A percentile compares a stretch with the other conserved stretches of the same genome.
These are phyloP conservation scores for Ganoderma leucocontextum DNA, from an alignment of 1,284 basidiomycete species.

Conservation along the genomic window DNA sequence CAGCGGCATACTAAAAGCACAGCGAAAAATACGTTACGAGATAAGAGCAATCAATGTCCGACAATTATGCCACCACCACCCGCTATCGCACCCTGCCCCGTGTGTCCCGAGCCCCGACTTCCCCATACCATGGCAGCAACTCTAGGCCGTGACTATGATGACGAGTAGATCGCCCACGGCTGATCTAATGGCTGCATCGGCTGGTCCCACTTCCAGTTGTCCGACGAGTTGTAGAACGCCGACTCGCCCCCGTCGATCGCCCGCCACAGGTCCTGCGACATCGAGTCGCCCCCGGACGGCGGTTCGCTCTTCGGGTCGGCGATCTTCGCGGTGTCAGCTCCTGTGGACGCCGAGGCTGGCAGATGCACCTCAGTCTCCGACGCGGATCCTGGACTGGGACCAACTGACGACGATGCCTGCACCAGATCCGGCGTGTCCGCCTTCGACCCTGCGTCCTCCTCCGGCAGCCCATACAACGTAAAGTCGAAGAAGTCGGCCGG, in stretches of 20 bases:
- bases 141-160: slow-evolving; percentile 28
- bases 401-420: slow-evolving; percentile 68
- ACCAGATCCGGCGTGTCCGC: slow-evolving; percentile 74
- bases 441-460: slow-evolving; percentile 67
- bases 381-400: slow-evolving; percentile 79
- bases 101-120: slow-evolving; percentile 9
- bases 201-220: slow-evolving; percentile 78
- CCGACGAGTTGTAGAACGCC: slow-evolving; percentile 65
- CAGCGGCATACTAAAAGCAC: slow-evolving; percentile 37
- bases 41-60: slow-evolving; percentile 32
- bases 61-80: slow-evolving; percentile 13
- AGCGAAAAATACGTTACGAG: slow-evolving; percentile 38
- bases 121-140: not conserved
- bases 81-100: not conserved
- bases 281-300: slow-evolving; percentile 48
- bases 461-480: slow-evolving; percentile 60
- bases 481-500: slow-evolving; percentile 69
- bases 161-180: slow-evolving; percentile 72
- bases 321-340: slow-evolving; percentile 41
- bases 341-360: slow-evolving; percentile 33
- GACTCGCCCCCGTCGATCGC: slow-evolving; percentile 81
- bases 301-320: slow-evolving; percentile 37
- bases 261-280: slow-evolving; percentile 67
- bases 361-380: slow-evolving; percentile 61
- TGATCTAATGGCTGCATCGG: slow-evolving; percentile 69